These are phyloP conservation scores for Botrytis byssoidea DNA, from an alignment of 2,329 filamentous ascomycete genomes.

Conservation along the genomic window DNA sequence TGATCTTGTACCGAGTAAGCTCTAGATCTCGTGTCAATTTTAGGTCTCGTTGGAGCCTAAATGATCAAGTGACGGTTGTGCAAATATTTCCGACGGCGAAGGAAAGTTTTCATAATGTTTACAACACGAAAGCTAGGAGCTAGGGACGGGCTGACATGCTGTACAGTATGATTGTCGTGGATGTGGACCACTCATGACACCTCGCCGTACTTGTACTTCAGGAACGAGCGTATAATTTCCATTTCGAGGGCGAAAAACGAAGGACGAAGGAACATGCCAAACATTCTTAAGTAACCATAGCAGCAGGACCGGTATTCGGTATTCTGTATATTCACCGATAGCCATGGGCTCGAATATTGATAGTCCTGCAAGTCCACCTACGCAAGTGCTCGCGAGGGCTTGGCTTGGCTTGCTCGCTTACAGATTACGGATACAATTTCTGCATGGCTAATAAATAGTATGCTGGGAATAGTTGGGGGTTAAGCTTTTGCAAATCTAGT, in stretches of 20 bases:
- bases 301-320: slow-evolving; percentile 1
- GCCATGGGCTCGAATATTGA: not conserved
- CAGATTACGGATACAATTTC: not conserved
- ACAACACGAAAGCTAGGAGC: not conserved
- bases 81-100: slow-evolving; percentile 13
- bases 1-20: not conserved
- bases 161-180: slow-evolving; percentile 2
- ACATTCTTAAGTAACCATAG: not conserved
- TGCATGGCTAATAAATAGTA: not conserved
- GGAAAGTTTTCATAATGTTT: not conserved
- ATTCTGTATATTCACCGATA: slow-evolving; percentile 9
- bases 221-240: not conserved
- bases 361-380: not conserved
- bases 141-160: not conserved
- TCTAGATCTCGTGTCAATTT: slow-evolving; percentile 15
- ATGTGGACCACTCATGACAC: slow-evolving; percentile 7
- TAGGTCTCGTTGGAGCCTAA: slow-evolving; percentile 10
- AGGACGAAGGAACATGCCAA: not conserved
- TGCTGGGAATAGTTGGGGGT: not conserved
- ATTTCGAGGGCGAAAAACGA: not conserved
- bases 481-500: not conserved
- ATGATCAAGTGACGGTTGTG: slow-evolving; percentile 20
- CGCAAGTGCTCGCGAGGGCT: slow-evolving; percentile 6
- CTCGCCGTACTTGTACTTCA: slow-evolving; percentile 1
- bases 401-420: not conserved